Percentiles rank a stretch among this genome's conserved stretches.
phyloP scores from a whole-genome alignment of 2,329 filamentous ascomycete species.

The Neofusicoccum kwambonambiense region DNA sequence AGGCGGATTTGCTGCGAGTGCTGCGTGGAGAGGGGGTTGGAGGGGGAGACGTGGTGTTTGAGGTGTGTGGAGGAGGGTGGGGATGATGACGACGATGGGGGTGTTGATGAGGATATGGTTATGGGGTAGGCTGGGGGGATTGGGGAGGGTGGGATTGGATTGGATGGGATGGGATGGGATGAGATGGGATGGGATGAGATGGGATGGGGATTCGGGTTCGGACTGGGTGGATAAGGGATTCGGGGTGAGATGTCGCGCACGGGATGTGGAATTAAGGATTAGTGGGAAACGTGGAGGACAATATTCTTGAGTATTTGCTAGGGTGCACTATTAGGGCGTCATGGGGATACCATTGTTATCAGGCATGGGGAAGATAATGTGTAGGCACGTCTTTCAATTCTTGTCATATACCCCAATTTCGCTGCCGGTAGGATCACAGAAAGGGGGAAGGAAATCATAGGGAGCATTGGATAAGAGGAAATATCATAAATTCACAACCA shows the following conservation, averaged over 20 bases:
- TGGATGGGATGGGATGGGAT: not conserved
- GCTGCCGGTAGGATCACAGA: not conserved
- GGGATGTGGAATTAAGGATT: not conserved
- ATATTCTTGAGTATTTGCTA: not conserved
- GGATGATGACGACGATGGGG: not conserved
- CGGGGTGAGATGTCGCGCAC: not conserved
- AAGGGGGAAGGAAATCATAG: not conserved
- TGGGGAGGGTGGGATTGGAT: not conserved
- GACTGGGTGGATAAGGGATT: too few species aligned
- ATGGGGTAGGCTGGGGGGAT: not conserved
- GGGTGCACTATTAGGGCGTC: not conserved
- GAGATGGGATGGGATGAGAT: too few species aligned
- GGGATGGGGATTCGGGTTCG: too few species aligned
- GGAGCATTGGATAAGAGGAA: not conserved
- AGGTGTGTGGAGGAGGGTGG: conserved; percentile 51
- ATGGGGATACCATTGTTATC: not conserved
- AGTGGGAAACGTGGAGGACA: not conserved
- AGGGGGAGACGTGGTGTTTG: conserved; percentile 66
- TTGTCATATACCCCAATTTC: not conserved
- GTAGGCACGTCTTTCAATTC: not conserved
- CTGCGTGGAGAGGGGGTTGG: conserved; percentile 63
- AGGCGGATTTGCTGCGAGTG: conserved; percentile 65
- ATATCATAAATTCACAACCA: not conserved
- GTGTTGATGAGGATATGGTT: not conserved
- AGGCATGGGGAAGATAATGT: not conserved